Percentiles rank a stretch among this genome's conserved stretches.
phyloP scores from a whole-genome alignment of 2,329 filamentous ascomycete genomes.

The Phoma herbarum region DNA sequence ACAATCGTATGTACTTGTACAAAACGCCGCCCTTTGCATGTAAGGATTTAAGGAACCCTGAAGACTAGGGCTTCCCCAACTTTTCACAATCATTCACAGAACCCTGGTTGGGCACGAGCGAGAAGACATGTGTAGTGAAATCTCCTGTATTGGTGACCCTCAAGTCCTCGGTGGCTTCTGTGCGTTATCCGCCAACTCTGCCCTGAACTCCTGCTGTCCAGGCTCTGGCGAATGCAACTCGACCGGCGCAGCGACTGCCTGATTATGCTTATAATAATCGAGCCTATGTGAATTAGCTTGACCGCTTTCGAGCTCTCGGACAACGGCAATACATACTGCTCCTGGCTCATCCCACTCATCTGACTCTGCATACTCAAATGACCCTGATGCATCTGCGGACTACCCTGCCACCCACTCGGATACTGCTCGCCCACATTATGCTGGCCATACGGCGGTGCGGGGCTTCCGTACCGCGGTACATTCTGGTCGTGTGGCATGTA shows the following conservation, averaged over 20 bases:
- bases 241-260: constrained; percentile 16
- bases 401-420: constrained; percentile 31
- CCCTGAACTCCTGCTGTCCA: constrained; percentile 33
- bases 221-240: constrained; percentile 39
- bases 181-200: constrained; percentile 37
- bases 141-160: not conserved
- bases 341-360: constrained; percentile 29
- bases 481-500: constrained; percentile 15
- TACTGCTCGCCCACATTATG: constrained; percentile 37
- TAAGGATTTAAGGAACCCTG: not conserved
- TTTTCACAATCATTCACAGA: not conserved
- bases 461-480: constrained; percentile 22
- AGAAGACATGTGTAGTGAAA: no score
- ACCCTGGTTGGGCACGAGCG: not conserved
- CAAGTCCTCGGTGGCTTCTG: constrained; percentile 16
- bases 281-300: constrained; percentile 29
- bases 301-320: not conserved
- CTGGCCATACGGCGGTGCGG: constrained; percentile 34
- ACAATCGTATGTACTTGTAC: constrained; percentile 5
- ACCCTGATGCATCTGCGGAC: constrained; percentile 26
- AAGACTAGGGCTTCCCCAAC: not conserved
- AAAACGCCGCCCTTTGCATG: not conserved
- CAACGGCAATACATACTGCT: constrained; percentile 31
- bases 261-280: constrained; percentile 33
- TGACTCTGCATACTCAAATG: constrained; percentile 33